Evolutionary conservation across 2,329 filamentous ascomycete species (phyloP).

Genomic region (Coniochaeta prunicola): DNA sequence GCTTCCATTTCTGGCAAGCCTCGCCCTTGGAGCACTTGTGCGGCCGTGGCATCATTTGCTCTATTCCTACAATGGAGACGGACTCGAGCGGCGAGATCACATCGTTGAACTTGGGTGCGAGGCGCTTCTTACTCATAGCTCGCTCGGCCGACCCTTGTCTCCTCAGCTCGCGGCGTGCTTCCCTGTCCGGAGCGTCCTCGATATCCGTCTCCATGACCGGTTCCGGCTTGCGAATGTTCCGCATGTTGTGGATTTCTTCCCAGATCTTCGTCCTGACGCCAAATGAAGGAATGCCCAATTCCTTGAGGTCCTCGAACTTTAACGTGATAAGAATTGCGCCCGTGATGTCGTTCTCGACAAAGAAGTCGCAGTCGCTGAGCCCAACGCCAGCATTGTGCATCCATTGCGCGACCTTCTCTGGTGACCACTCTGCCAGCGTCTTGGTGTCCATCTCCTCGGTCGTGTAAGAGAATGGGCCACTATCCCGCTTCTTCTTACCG

Average conservation of each 20-base stretch:
- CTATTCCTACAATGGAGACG: slow-evolving; percentile 85
- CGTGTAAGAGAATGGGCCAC: slow-evolving; percentile 50
- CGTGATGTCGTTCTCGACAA: slow-evolving; percentile 87
- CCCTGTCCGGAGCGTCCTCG: slow-evolving; percentile 49
- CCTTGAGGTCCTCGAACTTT: slow-evolving; percentile 80
- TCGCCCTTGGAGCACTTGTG: slow-evolving; percentile 84
- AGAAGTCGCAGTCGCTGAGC: slow-evolving; percentile 68
- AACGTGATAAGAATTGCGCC: slow-evolving; percentile 83
- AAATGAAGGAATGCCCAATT: slow-evolving; percentile 74
- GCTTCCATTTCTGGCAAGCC: slow-evolving; percentile 74
- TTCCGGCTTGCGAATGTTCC: slow-evolving; percentile 44
- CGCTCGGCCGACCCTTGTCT: slow-evolving; percentile 26
- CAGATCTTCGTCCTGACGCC: slow-evolving; percentile 73
- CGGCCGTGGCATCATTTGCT: slow-evolving; percentile 77
- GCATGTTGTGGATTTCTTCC: slow-evolving; percentile 68
- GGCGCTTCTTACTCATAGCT: slow-evolving; percentile 28
- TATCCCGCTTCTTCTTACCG: slow-evolving; percentile 29
- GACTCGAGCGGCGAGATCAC: slow-evolving; percentile 73
- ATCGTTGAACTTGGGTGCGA: slow-evolving; percentile 42
- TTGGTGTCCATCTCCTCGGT: slow-evolving; percentile 49
- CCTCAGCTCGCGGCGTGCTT: slow-evolving; percentile 38
- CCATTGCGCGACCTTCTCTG: slow-evolving; percentile 74
- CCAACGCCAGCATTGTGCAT: slow-evolving; percentile 83
- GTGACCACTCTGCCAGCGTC: slow-evolving; percentile 60
- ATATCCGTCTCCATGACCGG: slow-evolving; percentile 52